Conservation (phyloP, 2,329 filamentous ascomycete species). For the Ophiostoma fasciatum region DNA sequence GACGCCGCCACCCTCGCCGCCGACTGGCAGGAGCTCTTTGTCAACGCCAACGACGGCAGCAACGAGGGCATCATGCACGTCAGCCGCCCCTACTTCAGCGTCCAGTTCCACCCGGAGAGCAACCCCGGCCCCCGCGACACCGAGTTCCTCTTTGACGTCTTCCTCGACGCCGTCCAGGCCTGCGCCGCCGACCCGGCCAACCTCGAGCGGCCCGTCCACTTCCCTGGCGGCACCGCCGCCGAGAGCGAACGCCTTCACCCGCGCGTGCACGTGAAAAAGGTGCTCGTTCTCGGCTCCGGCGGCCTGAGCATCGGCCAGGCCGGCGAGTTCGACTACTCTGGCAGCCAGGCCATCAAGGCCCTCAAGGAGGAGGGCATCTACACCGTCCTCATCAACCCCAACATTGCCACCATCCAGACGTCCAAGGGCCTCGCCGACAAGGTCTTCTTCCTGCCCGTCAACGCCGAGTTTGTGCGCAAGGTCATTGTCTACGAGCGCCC, state of each 20-base stretch:
- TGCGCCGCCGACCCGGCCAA: constrained; percentile 51
- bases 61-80: constrained; percentile 94
- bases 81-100: constrained; percentile 84
- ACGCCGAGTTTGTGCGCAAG: constrained; percentile 92
- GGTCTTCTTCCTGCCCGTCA: constrained; percentile 96
- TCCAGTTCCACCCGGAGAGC: constrained; percentile 98
- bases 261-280: constrained; percentile 79
- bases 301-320: constrained; percentile 95
- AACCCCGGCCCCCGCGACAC: constrained; percentile 91
- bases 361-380: constrained; percentile 97
- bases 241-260: constrained; percentile 69
- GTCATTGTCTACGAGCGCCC: constrained; percentile 90
- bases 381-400: constrained; percentile 95
- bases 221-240: constrained; percentile 69
- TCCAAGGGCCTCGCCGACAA: constrained; percentile 96
- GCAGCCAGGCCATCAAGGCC: constrained; percentile 96
- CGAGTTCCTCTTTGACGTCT: constrained; percentile 93
- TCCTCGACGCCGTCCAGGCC: constrained; percentile 69
- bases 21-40: constrained; percentile 87
- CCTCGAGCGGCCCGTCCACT: constrained; percentile 60
- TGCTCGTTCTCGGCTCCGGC: constrained; percentile 83
- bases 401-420: constrained; percentile 97
- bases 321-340: constrained; percentile 97
- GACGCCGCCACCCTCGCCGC: constrained; percentile 60
- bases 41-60: constrained; percentile 95